Base-by-base conservation (phyloP, 441 rosid genomes). In the Arabidopsis hybrid region DNA sequence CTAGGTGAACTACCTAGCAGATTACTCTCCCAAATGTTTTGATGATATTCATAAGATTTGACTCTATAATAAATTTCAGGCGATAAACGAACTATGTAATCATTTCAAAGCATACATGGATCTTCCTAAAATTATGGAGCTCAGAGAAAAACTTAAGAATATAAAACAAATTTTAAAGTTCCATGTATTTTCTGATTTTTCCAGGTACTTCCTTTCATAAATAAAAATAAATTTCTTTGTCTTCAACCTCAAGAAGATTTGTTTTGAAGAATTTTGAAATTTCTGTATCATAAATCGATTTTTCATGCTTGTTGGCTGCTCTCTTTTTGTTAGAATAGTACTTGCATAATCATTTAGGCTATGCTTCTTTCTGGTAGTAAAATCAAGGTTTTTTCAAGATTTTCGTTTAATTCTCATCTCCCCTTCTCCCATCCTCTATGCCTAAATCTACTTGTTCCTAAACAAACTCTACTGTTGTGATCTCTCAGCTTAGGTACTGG, bases 31-130 rank as follows among this genome's bases (percentile, higher is more conserved):
- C 63, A 66, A 55, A 42, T 17, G 26, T 31, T 42, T 14, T 58
- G 21, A 3, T 11, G 8, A 21, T 10, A 32, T 65, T 56, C 26
- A 29, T 34, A 67, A 60, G 39, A 67, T 47, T 10, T 49, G 31
- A 21, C 49, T 46, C 7, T 51, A 10, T 35, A 61, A 57, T 84
- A 40, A 80, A 11, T 42, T 86, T 72, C 95, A 90, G 93, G 98
- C 95, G 73, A 96, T 87, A 71, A 88, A 92, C 79, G 91, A 89
- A 67, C 83, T 91, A 82, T 89, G 95, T 65, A 92, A 82, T 76
- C 95, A 90, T 87, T 90, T 92, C 82, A 90, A 92, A 84, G 95
- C 92, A 75, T 92, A 91, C 69, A 85, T 93, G 78, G 98, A 91
- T 73, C 81, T 86, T 83, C 96, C 96, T 74, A 89, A 50, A 45